phyloP scores from a whole-genome alignment of 2,329 filamentous ascomycete genomes.

The Parascedosporium putredinis region DNA sequence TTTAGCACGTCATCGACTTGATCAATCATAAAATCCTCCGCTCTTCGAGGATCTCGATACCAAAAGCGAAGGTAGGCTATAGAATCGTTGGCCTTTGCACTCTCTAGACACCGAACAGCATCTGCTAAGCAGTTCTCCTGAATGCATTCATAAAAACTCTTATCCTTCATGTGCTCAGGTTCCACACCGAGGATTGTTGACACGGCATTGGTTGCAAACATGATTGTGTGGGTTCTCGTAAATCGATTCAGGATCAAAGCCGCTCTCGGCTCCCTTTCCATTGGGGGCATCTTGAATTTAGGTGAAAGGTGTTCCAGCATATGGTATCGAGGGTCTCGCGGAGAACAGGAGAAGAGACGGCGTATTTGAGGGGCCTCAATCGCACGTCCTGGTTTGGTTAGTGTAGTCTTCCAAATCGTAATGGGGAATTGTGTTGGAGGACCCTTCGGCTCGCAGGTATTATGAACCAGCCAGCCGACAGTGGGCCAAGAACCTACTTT shows the following conservation, averaged over 20 bases:
- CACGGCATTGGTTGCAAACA: slow-evolving; percentile 76
- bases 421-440: no score
- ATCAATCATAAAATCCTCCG: slow-evolving; percentile 36
- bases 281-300: slow-evolving; percentile 59
- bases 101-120: slow-evolving; percentile 69
- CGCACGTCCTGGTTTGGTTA: slow-evolving; percentile 50
- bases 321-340: slow-evolving; percentile 75
- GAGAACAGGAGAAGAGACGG: slow-evolving; percentile 70
- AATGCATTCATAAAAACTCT: slow-evolving; percentile 83
- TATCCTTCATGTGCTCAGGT: slow-evolving; percentile 58
- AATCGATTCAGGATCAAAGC: slow-evolving; percentile 81
- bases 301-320: slow-evolving; percentile 79
- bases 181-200: slow-evolving; percentile 64
- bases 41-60: slow-evolving; percentile 63
- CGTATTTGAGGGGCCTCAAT: slow-evolving; percentile 68
- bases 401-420: neutral
- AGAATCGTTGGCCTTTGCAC: slow-evolving; percentile 81
- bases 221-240: slow-evolving; percentile 69
- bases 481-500: slow-evolving; percentile 47
- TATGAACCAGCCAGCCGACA: neutral
- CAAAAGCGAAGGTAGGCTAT: slow-evolving; percentile 83
- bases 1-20: slow-evolving; percentile 37
- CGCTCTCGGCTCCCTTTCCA: slow-evolving; percentile 67
- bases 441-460: no score
- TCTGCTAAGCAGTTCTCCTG: slow-evolving; percentile 66